These are phyloP conservation scores for Cladophialophora carrionii DNA, from an alignment of 2,329 filamentous ascomycete genomes.

Conservation along the genomic window DNA sequence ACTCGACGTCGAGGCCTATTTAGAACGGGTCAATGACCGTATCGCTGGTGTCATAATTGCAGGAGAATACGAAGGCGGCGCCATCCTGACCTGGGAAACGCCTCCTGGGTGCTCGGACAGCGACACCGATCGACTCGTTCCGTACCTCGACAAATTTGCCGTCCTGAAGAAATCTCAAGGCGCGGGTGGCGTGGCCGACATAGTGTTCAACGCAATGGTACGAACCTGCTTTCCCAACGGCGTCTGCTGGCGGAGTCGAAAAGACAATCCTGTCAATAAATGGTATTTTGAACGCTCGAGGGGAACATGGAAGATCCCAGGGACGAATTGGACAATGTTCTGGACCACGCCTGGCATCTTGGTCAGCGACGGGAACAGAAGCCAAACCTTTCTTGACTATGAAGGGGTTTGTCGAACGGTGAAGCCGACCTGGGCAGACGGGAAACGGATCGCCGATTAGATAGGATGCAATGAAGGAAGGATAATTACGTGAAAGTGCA, in stretches of 20 bases:
- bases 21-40: conserved; percentile 75
- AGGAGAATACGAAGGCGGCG: conserved; percentile 93
- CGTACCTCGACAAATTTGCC: conserved; percentile 97
- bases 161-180: conserved; percentile 87
- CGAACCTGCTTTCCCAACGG: conserved; percentile 83
- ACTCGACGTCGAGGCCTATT: conserved; percentile 80
- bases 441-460: conserved; percentile 43
- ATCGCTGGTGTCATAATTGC: conserved; percentile 92
- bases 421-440: conserved; percentile 54
- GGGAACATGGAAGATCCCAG: conserved; percentile 78
- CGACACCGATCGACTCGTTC: conserved; percentile 69
- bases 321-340: conserved; percentile 96
- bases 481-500: not conserved
- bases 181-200: conserved; percentile 87
- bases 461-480: no score
- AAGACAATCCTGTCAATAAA: conserved; percentile 94
- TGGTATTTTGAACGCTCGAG: conserved; percentile 96
- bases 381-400: conserved; percentile 64
- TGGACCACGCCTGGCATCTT: conserved; percentile 79
- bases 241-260: conserved; percentile 88
- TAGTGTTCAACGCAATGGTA: conserved; percentile 96
- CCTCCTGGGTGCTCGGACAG: conserved; percentile 63
- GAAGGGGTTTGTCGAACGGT: conserved; percentile 72
- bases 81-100: conserved; percentile 90
- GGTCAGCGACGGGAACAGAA: conserved; percentile 46